phyloP scores from a whole-genome alignment of 148 eudicot species.

The Mesembryanthemum crystallinum region DNA sequence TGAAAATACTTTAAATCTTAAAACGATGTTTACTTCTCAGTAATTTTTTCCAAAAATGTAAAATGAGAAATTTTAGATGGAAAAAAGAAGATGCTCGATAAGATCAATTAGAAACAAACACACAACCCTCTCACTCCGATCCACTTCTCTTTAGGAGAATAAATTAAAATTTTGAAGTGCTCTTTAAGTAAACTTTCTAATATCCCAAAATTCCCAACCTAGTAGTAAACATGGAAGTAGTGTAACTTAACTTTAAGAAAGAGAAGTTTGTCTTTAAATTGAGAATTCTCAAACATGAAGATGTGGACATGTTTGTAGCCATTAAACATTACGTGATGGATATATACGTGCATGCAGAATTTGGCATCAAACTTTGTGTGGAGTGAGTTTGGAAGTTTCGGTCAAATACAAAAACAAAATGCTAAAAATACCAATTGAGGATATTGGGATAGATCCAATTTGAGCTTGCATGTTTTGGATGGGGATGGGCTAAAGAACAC shows the following conservation, averaged over 20 bases:
- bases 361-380: neutral
- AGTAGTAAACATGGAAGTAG: too few species aligned
- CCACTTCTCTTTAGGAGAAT: neutral
- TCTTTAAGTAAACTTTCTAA: too few species aligned
- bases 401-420: neutral
- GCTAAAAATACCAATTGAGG: neutral
- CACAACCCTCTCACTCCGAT: neutral
- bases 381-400: neutral
- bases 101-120: neutral
- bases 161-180: too few species aligned
- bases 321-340: neutral
- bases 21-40: neutral
- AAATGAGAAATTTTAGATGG: neutral
- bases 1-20: too few species aligned
- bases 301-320: neutral
- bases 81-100: neutral
- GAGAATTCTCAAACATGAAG: neutral
- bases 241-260: too few species aligned
- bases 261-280: neutral
- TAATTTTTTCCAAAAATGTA: neutral
- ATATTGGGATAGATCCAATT: neutral
- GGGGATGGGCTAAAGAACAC: neutral
- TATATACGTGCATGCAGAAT: neutral
- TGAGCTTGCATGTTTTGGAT: neutral
- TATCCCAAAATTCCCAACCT: too few species aligned